A percentile compares a stretch with the other conserved stretches of the same genome.
Conservation (phyloP, 768 basidiomycete species). For the Imleria badia region DNA sequence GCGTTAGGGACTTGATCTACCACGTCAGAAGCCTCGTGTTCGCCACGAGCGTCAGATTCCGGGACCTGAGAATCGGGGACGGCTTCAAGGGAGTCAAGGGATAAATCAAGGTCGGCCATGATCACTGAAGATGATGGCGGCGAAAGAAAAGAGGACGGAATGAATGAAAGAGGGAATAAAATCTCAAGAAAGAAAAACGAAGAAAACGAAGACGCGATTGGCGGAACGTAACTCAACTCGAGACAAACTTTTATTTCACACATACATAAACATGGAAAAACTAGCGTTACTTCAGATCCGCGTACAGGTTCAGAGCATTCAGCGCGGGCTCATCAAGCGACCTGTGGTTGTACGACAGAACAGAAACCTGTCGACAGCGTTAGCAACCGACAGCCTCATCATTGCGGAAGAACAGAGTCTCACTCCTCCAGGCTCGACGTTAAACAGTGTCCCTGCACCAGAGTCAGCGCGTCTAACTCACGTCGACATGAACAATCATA, state of each 20-base stretch:
- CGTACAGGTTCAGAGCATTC: constrained; percentile 71
- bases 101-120: constrained; percentile 39
- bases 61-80: constrained; percentile 20
- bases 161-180: constrained; percentile 11
- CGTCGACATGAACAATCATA: constrained; percentile 25
- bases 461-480: constrained; percentile 7
- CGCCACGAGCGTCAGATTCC: constrained; percentile 28
- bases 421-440: constrained; percentile 83
- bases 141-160: constrained; percentile 2
- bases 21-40: constrained; percentile 41
- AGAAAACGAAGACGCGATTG: constrained; percentile 3
- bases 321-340: constrained; percentile 75
- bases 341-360: constrained; percentile 83
- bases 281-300: constrained; percentile 34
- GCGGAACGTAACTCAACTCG: constrained; percentile 14
- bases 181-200: constrained; percentile 6
- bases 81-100: constrained; percentile 22
- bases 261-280: constrained; percentile 23
- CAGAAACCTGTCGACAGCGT: constrained; percentile 53
- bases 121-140: constrained; percentile 23
- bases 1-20: constrained; percentile 28
- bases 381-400: not conserved
- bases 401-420: constrained; percentile 19
- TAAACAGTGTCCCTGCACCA: constrained; percentile 66
- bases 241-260: constrained; percentile 14